Evolutionary conservation across 192 early-diverging fungal genomes (phyloP).

Genomic region (Thamnidium elegans): DNA sequence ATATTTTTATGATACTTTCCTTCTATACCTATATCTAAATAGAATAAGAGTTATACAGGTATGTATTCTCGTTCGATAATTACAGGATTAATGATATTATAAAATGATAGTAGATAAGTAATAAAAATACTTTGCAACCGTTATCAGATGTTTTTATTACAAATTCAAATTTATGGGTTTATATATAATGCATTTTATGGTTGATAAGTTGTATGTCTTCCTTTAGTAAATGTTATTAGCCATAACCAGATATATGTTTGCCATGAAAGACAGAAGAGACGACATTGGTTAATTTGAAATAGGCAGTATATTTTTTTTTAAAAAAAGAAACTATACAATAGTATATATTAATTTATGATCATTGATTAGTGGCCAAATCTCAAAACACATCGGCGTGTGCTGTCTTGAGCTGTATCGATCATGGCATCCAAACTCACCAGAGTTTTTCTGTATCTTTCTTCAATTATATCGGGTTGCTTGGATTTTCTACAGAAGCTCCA

Average conservation of each 20-base stretch:
- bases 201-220: slow-evolving; percentile 8
- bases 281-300: slow-evolving; percentile 2
- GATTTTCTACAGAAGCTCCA: slow-evolving; percentile 20
- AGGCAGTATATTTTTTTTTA: background rate
- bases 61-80: slow-evolving; percentile 7
- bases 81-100: background rate
- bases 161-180: slow-evolving; percentile 1
- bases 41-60: too few relatives aligned
- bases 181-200: slow-evolving; percentile 4
- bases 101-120: background rate
- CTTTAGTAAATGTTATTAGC: slow-evolving; percentile 1
- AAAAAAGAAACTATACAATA: slow-evolving; percentile 2
- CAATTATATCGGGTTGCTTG: slow-evolving; percentile 9
- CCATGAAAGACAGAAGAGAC: slow-evolving; percentile 3
- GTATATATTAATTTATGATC: slow-evolving; percentile 1
- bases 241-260: slow-evolving; percentile 1
- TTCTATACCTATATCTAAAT: too few relatives aligned
- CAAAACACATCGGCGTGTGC: slow-evolving; percentile 13
- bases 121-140: slow-evolving; percentile 3
- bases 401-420: slow-evolving; percentile 18
- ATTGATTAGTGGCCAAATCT: slow-evolving; percentile 1
- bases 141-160: slow-evolving; percentile 6
- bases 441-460: slow-evolving; percentile 10
- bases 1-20: too few relatives aligned
- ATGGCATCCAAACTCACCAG: background rate